Evolutionary conservation across 2,329 filamentous ascomycete genomes (phyloP), one percentile per base, ranked within the genome.

Genomic region (Ophiostoma australiae): DNA sequence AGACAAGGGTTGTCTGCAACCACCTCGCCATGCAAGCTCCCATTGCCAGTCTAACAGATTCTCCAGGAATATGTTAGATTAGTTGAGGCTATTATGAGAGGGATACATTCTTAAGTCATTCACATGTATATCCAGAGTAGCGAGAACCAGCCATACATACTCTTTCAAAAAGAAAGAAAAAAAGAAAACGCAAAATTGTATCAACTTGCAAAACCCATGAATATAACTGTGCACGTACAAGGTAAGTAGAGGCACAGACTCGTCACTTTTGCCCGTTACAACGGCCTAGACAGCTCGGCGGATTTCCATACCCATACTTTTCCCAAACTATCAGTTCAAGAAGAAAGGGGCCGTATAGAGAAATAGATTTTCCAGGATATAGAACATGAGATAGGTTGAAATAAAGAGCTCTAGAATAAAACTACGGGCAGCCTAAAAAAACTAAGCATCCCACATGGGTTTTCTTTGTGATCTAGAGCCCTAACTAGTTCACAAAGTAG

Each of bases 1-100:
- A 58, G 69, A 61, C 71, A 71, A 68, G 72, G 67, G 52, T 68
- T 27, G 23, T 68, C 39, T 41, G 31, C 69, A 61, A 31, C 70
- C 70, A 69, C 70, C 70, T 69, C 70, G 44, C 61, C 5, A 48
- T 8, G 52, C 15, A 27, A 20, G 17, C 39, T 48, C 17, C 20
- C 17, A 48, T 5, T 48, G 20, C 44, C 17, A 17, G 44, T 48
- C 17, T 13, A 58, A 31, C 23, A 58, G n/a, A 58, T 58, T 27
- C 1, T 58, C 23, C n/a, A 31, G n/a, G 52, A 13, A 58, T 58
- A 23, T 58, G 52, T 58, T 48, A 48, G 44, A n/a, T 48, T n/a
- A 1, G 20, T 7, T n/a, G 20, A 8, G 17, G 3, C 8, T 48
- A n/a, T n/a, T 48, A 48, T 48, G 44, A 10, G 44, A 48, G 20